These are phyloP conservation scores for Ogataea ramenticola DNA, from an alignment of 805 yeast genomes.

Conservation along the genomic window DNA sequence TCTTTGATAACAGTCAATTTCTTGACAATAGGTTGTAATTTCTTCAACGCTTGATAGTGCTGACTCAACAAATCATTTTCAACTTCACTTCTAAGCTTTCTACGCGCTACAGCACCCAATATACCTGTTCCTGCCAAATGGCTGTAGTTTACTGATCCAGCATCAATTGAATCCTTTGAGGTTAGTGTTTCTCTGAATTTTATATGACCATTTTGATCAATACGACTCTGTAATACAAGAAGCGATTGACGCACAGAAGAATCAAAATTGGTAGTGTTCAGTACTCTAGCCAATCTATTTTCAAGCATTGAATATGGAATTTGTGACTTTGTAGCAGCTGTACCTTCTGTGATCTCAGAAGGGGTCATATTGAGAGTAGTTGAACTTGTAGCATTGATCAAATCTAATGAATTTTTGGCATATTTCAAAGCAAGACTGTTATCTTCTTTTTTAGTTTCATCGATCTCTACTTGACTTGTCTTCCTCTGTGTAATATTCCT, in stretches of 20 bases:
- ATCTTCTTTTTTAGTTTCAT: not conserved
- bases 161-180: constrained; percentile 19
- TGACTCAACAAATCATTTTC: constrained; percentile 54
- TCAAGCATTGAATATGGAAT: constrained; percentile 19
- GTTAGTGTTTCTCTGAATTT: not conserved
- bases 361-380: not conserved
- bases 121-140: constrained; percentile 39
- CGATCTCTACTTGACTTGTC: not conserved
- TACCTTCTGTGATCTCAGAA: not conserved
- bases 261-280: constrained; percentile 37
- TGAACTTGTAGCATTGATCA: constrained; percentile 15
- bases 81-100: constrained; percentile 50
- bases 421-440: constrained; percentile 34
- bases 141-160: constrained; percentile 13
- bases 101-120: constrained; percentile 53
- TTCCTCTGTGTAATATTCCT: constrained; percentile 15
- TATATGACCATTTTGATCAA: constrained; percentile 14
- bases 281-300: constrained; percentile 41
- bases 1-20: constrained; percentile 27
- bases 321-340: not conserved
- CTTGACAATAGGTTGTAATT: constrained; percentile 36
- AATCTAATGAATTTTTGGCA: constrained; percentile 37
- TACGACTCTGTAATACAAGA: constrained; percentile 19
- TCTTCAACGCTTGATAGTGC: constrained; percentile 42
- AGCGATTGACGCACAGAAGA: constrained; percentile 25